Base-by-base conservation (phyloP, 1,284 basidiomycete genomes). In the Papiliotrema terrestris region DNA sequence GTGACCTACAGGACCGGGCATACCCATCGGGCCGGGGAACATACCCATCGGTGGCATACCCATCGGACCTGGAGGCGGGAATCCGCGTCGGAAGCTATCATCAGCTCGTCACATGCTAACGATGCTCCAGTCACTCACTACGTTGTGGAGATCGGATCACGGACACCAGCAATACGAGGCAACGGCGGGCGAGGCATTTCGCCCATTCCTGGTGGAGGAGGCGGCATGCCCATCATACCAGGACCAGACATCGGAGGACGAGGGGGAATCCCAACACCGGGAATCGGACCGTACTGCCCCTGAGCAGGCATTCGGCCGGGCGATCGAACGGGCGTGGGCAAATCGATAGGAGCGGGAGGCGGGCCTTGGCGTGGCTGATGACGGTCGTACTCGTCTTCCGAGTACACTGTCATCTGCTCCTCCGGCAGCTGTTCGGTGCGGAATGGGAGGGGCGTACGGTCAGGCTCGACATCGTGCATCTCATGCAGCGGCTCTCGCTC, bases 111-210 rank as follows among this genome's bases (percentile, higher is more conserved):
- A 26, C 8, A 15, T 37, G 6, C 39, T 20, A 47, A 5, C 17
- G 5, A 8, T 20, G 22, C 3, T 2, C n/a, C 36, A 14, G 13
- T 2, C 1, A 61, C 71, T 65, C 45, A 73, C 69, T 75, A 75
- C 39, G 73, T 75, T 45, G 73, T 73, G 38, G 73, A 73, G 46
- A 75, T 73, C 6, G 73, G 72, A 61, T 73, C 69, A 26, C 73
- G 63, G 46, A 68, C 63, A 56, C 69, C 67, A 49, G 66, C 73
- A 45, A 71, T 69, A 17, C 68, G 61, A 45, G 70, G 69, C 44
- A 71, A 48, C 13, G 67, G 65, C 15, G 65, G 63, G 47, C 69
- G 54, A 39, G 66, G 61, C 60, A 70, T 60, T 9, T 67, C 64
- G 14, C 49, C 55, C 35, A 58, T 56, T 36, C 63, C 65, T 9